These are phyloP conservation scores for Cercospora brassicicola DNA, from an alignment of 2,329 filamentous ascomycete species.

Conservation along the genomic window DNA sequence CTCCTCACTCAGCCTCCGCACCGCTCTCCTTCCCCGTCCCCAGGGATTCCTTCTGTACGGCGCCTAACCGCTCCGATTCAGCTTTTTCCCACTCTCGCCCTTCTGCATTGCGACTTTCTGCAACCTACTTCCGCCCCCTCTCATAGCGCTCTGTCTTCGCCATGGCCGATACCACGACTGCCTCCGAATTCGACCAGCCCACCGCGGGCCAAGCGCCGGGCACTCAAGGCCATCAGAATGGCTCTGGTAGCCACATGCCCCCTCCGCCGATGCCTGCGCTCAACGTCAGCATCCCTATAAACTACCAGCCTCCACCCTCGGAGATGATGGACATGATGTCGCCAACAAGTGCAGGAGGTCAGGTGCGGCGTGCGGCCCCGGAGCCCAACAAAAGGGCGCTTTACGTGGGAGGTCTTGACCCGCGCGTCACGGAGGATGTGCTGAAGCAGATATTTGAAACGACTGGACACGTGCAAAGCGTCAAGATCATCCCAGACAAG, in stretches of 20 bases:
- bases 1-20: slow-evolving; percentile 4
- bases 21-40: slow-evolving; percentile 15
- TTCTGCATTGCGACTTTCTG: slow-evolving; percentile 14
- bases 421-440: slow-evolving; percentile 62
- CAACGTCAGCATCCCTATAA: slow-evolving; percentile 78
- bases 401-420: slow-evolving; percentile 91
- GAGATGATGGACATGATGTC: slow-evolving; percentile 87
- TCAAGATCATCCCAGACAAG: slow-evolving; percentile 99
- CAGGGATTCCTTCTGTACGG: slow-evolving; percentile 5
- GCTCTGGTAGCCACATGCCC: slow-evolving; percentile 77
- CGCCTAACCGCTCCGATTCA: slow-evolving; percentile 25
- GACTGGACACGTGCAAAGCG: slow-evolving; percentile 94
- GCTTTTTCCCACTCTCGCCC: slow-evolving; percentile 14
- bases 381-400: slow-evolving; percentile 98
- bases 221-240: slow-evolving; percentile 65
- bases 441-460: slow-evolving; percentile 79
- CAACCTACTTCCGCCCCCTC: slow-evolving; percentile 35
- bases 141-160: slow-evolving; percentile 43
- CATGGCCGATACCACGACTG: slow-evolving; percentile 74
- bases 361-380: slow-evolving; percentile 84
- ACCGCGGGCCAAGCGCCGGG: slow-evolving; percentile 69
- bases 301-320: slow-evolving; percentile 91
- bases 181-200: slow-evolving; percentile 65
- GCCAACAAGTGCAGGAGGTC: slow-evolving; percentile 76
- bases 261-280: slow-evolving; percentile 77